A percentile compares a stretch with the other conserved stretches of the same genome.
phyloP scores from a whole-genome alignment of 768 basidiomycete species.

The Termitomyces sp. region DNA sequence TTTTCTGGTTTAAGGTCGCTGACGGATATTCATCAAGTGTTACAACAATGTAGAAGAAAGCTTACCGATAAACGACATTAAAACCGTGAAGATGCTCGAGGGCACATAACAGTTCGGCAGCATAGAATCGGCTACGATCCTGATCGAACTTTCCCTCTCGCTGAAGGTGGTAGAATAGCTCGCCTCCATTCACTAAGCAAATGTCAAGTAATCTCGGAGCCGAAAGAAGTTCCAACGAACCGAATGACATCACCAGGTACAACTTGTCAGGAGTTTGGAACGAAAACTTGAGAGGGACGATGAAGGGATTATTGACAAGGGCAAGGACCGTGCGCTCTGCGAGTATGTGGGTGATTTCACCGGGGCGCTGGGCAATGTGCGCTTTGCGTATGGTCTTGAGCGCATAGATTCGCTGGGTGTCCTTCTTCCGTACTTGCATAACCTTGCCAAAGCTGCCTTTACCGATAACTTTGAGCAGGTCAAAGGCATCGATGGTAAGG shows the following conservation, averaged over 20 bases:
- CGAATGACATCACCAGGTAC: constrained; percentile 96
- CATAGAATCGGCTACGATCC: constrained; percentile 90
- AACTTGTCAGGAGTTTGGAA: constrained; percentile 98
- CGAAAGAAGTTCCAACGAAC: constrained; percentile 32
- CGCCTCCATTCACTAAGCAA: constrained; percentile 86
- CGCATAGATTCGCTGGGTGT: constrained; percentile 96
- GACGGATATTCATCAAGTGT: constrained; percentile 2
- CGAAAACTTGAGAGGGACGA: constrained; percentile 97
- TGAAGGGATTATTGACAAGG: constrained; percentile 97
- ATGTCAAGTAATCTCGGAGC: not conserved
- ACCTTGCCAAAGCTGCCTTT: constrained; percentile 98
- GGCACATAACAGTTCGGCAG: constrained; percentile 93
- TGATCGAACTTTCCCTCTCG: constrained; percentile 96
- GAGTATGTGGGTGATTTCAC: constrained; percentile 97
- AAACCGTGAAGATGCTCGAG: constrained; percentile 95
- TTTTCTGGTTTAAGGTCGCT: constrained; percentile 98
- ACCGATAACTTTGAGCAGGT: constrained; percentile 95
- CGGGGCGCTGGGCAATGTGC: constrained; percentile 91
- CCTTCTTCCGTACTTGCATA: constrained; percentile 99
- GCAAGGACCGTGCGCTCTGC: constrained; percentile 97
- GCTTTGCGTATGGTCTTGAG: constrained; percentile 98
- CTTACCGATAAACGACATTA: constrained; percentile 94
- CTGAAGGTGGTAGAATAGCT: constrained; percentile 96
- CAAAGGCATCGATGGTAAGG: constrained; percentile 94
- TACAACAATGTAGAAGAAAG: not conserved